Evolutionary conservation across 192 early-diverging fungal genomes (phyloP).

Genomic region (Gamsiella multidivaricata): DNA sequence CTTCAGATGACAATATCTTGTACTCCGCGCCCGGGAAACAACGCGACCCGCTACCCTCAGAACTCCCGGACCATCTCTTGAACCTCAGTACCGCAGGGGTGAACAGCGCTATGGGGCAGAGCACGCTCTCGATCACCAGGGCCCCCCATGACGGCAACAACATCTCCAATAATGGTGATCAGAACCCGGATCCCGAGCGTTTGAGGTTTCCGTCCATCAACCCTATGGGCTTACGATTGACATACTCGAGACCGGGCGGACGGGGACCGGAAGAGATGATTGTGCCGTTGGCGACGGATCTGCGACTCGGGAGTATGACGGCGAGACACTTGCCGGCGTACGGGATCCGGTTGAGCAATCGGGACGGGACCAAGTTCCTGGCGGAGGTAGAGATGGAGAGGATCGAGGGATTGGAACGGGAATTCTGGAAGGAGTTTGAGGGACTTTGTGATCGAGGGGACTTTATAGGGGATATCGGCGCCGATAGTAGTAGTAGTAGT

Average conservation of each 20-base stretch:
- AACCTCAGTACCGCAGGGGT: neutral
- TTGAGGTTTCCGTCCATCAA: neutral
- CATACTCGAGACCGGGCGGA: neutral
- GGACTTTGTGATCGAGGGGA: slow-evolving; percentile 6
- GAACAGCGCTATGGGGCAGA: too few species aligned
- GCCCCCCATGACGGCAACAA: too few species aligned
- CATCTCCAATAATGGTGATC: neutral
- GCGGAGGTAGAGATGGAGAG: slow-evolving; percentile 6
- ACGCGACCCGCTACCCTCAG: slow-evolving; percentile 21
- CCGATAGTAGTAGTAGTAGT: too few species aligned
- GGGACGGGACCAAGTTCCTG: neutral
- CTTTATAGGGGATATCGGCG: too few species aligned
- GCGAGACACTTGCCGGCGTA: slow-evolving; percentile 1
- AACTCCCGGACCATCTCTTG: slow-evolving; percentile 21
- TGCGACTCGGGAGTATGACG: neutral
- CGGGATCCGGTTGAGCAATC: slow-evolving; percentile 15
- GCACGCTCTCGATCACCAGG: too few species aligned
- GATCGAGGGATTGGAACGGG: neutral
- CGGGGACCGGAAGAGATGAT: neutral
- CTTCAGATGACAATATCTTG: slow-evolving; percentile 24
- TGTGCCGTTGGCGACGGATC: neutral
- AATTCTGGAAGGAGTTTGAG: slow-evolving; percentile 19
- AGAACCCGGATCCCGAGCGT: neutral
- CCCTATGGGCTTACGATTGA: neutral
- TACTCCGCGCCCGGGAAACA: slow-evolving; percentile 31